These are phyloP conservation scores for Adansonia grandidieri DNA, from an alignment of 441 rosid species.

Conservation along the genomic window DNA sequence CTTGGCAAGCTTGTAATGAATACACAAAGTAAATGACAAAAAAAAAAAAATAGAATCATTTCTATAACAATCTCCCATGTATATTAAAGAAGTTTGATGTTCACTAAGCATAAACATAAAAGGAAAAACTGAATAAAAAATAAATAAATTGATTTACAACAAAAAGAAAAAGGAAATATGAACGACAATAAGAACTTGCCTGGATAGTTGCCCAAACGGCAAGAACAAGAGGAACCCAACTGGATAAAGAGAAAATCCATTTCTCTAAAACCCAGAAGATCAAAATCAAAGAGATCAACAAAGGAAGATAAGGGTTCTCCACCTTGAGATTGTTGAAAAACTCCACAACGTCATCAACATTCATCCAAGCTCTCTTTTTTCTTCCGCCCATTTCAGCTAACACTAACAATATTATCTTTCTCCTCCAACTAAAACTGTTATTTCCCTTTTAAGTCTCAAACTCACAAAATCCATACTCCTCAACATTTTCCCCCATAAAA, in stretches of 20 bases:
- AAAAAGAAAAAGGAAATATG: no score
- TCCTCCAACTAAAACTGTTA: background rate
- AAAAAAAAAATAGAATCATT: background rate
- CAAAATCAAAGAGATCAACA: slow-evolving; percentile 63
- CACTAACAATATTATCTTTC: background rate
- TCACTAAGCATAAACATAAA: no score
- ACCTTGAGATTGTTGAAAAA: slow-evolving; percentile 53
- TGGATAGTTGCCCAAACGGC: slow-evolving; percentile 93
- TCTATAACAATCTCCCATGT: no score
- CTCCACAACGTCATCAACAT: slow-evolving; percentile 50
- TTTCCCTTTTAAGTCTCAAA: background rate
- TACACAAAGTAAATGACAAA: background rate
- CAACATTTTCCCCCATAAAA: background rate
- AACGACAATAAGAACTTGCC: slow-evolving; percentile 39
- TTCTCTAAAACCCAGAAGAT: slow-evolving; percentile 79
- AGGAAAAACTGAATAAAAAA: no score
- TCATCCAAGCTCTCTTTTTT: slow-evolving; percentile 49
- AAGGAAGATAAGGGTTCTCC: slow-evolving; percentile 66
- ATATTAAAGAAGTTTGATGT: no score
- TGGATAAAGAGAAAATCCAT: slow-evolving; percentile 87
- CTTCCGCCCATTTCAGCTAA: slow-evolving; percentile 46
- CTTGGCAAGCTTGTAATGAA: background rate
- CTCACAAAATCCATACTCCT: background rate
- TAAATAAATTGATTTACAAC: no score
- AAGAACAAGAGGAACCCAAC: slow-evolving; percentile 86